Base-by-base conservation (phyloP, 768 basidiomycete species). In the Floccularia luteovirens region DNA sequence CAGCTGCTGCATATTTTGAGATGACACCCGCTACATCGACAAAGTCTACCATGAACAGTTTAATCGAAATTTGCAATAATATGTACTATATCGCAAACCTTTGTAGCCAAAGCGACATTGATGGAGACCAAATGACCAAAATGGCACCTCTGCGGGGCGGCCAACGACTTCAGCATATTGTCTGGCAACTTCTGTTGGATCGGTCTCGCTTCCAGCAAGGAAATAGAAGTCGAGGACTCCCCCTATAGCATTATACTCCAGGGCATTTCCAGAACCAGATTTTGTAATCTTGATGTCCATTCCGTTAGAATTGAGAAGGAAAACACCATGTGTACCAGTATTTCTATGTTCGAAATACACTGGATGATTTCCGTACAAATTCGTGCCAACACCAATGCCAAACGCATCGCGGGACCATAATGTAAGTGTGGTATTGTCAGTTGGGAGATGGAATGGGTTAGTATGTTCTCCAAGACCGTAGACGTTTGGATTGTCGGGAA, bases 141-240 rank as follows among this genome's bases (percentile, higher is more conserved):
- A 82, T 0, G 84, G 82, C 3, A 84, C 74, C 55, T 84, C 77
- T 3, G 81, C 81, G 5, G 86, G 82, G 1, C 58, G 57, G 2
- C 84, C 85, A 0, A 72, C 74, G 23, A 85, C 51, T 46, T 82
- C 66, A 7, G 81, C 74, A 55, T 88, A 88, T 59, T 90, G 85
- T 43, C 68, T 63, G 4, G 78, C 72, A 0, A 79, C 74, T 31
- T 70, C 72, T 2, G 58, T 64, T 2, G 82, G 81, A 50, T 78
- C 69, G 3, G 58, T 67, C 47, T 68, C 62, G 50, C 76, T 79
- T 5, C 84, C 84, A 22, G 80, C 74, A 38, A 88, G 61, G 61
- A 90, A 86, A 64, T 86, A 83, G 47, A 88, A 79, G 54, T 88
- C 85, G 23, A 88, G 56, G 1, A 86, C 70, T 6, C 85, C 85